A percentile compares a stretch with the other conserved stretches of the same genome.
These are phyloP conservation scores for Hanseniaspora mollemarum DNA, from an alignment of 805 yeast genomes.

Conservation along the genomic window DNA sequence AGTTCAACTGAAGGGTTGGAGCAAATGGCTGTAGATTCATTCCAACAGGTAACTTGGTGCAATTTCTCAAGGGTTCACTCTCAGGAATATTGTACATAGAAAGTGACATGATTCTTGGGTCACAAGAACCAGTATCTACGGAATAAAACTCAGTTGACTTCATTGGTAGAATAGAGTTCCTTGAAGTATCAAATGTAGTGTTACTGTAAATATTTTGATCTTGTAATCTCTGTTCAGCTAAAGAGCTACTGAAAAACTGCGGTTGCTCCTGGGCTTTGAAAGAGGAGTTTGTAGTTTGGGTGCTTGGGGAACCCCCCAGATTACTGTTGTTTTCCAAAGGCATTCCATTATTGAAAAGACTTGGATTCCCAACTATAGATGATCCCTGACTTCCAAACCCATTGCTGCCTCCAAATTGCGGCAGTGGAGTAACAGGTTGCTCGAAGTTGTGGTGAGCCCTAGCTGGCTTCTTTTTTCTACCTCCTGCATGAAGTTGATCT, in stretches of 20 bases:
- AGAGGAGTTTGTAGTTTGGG: constrained; percentile 7
- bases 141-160: constrained; percentile 61
- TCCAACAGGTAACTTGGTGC: constrained; percentile 71
- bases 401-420: too few species aligned
- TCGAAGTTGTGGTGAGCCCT: constrained; percentile 18
- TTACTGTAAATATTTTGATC: constrained; percentile 31
- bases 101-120: constrained; percentile 66
- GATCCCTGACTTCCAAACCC: too few species aligned
- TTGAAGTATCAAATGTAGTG: constrained; percentile 54
- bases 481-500: constrained; percentile 27
- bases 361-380: too few species aligned
- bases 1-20: constrained; percentile 29
- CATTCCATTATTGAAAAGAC: too few species aligned
- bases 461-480: constrained; percentile 29
- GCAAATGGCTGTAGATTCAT: constrained; percentile 80
- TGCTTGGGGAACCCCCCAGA: too few species aligned
- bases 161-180: constrained; percentile 71
- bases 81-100: constrained; percentile 77
- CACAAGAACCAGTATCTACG: constrained; percentile 73
- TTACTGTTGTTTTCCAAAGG: not conserved
- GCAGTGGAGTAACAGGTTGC: too few species aligned
- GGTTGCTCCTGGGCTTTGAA: constrained; percentile 17
- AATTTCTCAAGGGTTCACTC: constrained; percentile 53
- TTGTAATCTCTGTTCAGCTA: constrained; percentile 29
- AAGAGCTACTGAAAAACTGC: constrained; percentile 16